Evolutionary conservation across 805 yeast species (phyloP).

Genomic region (Metschnikowia anglica): DNA sequence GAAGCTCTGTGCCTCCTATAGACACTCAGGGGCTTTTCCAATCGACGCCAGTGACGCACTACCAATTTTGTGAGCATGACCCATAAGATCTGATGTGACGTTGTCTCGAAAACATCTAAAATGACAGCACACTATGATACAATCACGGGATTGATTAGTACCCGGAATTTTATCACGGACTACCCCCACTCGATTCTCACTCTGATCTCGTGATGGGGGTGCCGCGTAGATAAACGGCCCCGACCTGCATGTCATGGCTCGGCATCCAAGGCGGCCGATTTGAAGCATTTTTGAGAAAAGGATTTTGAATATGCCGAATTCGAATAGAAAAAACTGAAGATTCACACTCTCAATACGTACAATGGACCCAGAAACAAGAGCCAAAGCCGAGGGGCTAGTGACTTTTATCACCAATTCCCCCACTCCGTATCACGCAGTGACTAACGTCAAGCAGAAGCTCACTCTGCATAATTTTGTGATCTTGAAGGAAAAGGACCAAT

Average conservation of each 20-base stretch:
- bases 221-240: conserved; percentile 9
- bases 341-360: too few relatives aligned
- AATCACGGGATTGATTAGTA: background rate
- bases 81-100: too few relatives aligned
- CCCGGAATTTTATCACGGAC: too few relatives aligned
- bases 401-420: conserved; percentile 82
- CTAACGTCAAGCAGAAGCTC: conserved; percentile 56
- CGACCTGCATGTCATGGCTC: conserved; percentile 4
- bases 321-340: background rate
- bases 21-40: too few relatives aligned
- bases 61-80: too few relatives aligned
- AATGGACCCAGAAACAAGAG: conserved; percentile 17
- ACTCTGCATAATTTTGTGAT: conserved; percentile 66
- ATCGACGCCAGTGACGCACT: too few relatives aligned
- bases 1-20: too few relatives aligned
- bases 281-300: background rate
- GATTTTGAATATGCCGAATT: background rate
- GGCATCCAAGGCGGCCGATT: background rate
- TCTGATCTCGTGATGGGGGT: background rate
- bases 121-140: too few relatives aligned
- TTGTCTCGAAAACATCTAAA: too few relatives aligned
- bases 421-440: conserved; percentile 92
- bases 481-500: conserved; percentile 65
- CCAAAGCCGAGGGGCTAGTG: conserved; percentile 59
- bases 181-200: background rate